These are phyloP conservation scores for Usnea hakonensis DNA, from an alignment of 495 filamentous ascomycete genomes.

Conservation along the genomic window DNA sequence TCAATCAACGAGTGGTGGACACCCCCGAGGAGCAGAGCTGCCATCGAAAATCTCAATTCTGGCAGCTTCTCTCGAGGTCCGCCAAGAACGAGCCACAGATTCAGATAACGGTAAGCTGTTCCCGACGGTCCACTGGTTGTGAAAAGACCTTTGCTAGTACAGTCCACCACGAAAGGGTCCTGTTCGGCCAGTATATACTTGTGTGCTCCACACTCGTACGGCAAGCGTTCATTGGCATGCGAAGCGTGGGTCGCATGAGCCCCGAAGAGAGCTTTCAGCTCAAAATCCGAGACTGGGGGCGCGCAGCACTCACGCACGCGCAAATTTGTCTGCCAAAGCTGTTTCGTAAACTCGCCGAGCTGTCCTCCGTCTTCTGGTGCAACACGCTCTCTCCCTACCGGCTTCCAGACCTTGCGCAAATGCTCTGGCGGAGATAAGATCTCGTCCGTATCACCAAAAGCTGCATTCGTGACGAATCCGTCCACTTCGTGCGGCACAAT, in stretches of 20 bases:
- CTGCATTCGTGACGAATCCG: not conserved
- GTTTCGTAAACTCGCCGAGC: not conserved
- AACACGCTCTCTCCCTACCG: not conserved
- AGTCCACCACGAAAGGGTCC: not conserved
- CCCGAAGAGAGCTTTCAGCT: conserved; percentile 1
- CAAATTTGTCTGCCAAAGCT: conserved; percentile 8
- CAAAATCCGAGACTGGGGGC: not conserved
- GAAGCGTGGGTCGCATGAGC: not conserved
- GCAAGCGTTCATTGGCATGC: not conserved
- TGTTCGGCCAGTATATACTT: not conserved
- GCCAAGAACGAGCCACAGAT: not conserved
- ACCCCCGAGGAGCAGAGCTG: not conserved
- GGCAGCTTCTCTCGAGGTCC: not conserved
- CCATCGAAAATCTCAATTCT: not conserved
- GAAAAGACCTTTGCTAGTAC: not conserved
- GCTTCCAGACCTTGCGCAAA: conserved; percentile 9
- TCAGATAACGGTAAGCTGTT: not conserved
- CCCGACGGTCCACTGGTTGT: not conserved
- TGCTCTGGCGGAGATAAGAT: conserved; percentile 9
- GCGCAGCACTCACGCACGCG: not conserved
- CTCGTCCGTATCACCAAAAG: conserved; percentile 11
- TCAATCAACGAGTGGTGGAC: not conserved
- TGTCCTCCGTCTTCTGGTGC: conserved; percentile 3
- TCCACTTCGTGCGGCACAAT: not conserved
- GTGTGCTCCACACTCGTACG: not conserved